Conservation (phyloP, 169 alveolate genomes). For the Plasmodium gonderi region DNA sequence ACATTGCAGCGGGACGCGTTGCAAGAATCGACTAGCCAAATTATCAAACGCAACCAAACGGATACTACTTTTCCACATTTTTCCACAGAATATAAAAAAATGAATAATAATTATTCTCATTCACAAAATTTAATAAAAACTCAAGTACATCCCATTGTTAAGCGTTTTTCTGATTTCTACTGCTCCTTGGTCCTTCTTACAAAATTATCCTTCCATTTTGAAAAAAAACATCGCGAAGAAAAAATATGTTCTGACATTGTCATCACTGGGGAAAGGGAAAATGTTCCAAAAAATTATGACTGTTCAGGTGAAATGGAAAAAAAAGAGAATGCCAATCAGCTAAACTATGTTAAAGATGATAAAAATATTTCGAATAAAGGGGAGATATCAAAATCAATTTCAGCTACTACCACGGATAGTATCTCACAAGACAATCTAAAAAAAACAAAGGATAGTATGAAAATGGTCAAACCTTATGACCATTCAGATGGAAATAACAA, state of each 20-base stretch:
- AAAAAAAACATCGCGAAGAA: slow-evolving; percentile 11
- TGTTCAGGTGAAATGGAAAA: not conserved
- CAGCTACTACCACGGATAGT: too few relatives aligned
- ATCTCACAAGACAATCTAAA: too few relatives aligned
- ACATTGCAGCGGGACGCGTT: not conserved
- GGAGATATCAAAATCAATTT: too few relatives aligned
- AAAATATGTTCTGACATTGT: not conserved
- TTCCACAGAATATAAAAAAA: not conserved
- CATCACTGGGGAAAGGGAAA: not conserved
- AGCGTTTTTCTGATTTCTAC: slow-evolving; percentile 49
- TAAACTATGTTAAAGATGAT: not conserved
- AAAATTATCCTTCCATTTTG: not conserved
- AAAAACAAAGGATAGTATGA: too few relatives aligned
- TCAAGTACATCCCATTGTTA: slow-evolving; percentile 22
- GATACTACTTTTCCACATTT: not conserved
- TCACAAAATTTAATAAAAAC: not conserved
- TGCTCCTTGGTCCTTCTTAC: slow-evolving; percentile 15
- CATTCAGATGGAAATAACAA: not conserved
- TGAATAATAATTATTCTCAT: not conserved
- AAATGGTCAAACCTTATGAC: not conserved
- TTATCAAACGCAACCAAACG: not conserved
- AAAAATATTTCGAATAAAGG: not conserved
- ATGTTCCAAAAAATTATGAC: not conserved
- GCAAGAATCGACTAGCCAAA: not conserved
- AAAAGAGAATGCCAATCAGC: not conserved